These are phyloP conservation scores for Agastache rugosa DNA, from an alignment of 257 asterid genomes.

Conservation along the genomic window DNA sequence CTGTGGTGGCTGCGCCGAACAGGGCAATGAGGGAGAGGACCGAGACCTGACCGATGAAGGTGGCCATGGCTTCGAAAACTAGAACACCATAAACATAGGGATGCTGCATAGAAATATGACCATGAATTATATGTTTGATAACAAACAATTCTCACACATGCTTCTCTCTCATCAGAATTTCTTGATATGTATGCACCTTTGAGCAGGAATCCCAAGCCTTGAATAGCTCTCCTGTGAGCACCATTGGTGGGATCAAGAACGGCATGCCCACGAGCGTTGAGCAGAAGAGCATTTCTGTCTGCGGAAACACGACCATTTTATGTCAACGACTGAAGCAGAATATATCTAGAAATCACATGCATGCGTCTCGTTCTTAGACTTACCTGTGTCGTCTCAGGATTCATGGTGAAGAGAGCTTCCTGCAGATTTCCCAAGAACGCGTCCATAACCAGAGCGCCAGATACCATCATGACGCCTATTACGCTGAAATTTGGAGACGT, in stretches of 20 bases:
- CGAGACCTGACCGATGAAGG: slow-evolving; percentile 88
- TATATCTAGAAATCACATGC: slow-evolving; percentile 4
- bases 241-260: slow-evolving; percentile 90
- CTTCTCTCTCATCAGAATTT: not conserved
- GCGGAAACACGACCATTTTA: slow-evolving; percentile 9
- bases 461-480: slow-evolving; percentile 82
- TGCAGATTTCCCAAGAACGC: slow-evolving; percentile 86
- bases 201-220: slow-evolving; percentile 85
- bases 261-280: slow-evolving; percentile 97
- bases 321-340: not conserved
- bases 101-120: slow-evolving; percentile 59
- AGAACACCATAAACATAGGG: slow-evolving; percentile 90
- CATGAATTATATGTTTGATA: not conserved
- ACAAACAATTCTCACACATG: not conserved
- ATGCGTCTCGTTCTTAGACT: not conserved
- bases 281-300: slow-evolving; percentile 98
- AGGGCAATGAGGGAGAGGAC: slow-evolving; percentile 92
- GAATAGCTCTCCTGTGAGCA: slow-evolving; percentile 81
- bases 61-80: slow-evolving; percentile 93
- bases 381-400: slow-evolving; percentile 91
- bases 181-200: slow-evolving; percentile 47
- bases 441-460: slow-evolving; percentile 85
- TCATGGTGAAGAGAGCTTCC: slow-evolving; percentile 89
- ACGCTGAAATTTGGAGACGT: slow-evolving; percentile 86
- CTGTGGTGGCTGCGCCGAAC: slow-evolving; percentile 96